phyloP scores from a whole-genome alignment of 2,329 filamentous ascomycete species.

The Phaeosphaeriaceae sp. region DNA sequence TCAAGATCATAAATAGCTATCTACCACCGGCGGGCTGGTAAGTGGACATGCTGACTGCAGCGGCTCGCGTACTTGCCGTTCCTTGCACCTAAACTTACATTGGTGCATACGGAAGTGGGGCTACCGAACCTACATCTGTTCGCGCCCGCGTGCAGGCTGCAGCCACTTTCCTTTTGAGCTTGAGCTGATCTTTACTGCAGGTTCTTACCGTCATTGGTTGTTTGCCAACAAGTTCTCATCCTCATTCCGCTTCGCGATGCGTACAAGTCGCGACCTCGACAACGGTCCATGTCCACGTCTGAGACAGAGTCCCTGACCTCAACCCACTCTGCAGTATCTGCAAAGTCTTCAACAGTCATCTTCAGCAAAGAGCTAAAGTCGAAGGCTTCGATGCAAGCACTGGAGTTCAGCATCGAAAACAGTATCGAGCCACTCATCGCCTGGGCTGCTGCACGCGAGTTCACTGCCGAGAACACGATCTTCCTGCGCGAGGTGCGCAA shows the following conservation, averaged over 20 bases:
- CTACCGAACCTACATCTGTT: constrained; percentile 8
- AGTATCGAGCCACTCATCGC: constrained; percentile 46
- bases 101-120: constrained; percentile 1
- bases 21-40: constrained; percentile 48
- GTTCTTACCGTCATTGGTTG: constrained; percentile 47
- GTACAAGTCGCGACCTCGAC: constrained; percentile 26
- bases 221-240: constrained; percentile 48
- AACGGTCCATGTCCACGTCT: constrained; percentile 26
- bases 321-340: constrained; percentile 24
- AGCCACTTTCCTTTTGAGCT: not conserved
- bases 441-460: constrained; percentile 46
- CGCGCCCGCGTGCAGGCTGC: not conserved
- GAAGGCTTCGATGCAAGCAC: constrained; percentile 47
- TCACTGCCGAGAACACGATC: constrained; percentile 49
- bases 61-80: not conserved
- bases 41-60: constrained; percentile 15
- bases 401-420: constrained; percentile 45
- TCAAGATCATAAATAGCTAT: constrained; percentile 37
- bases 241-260: constrained; percentile 45
- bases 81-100: not conserved
- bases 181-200: constrained; percentile 17
- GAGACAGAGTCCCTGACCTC: constrained; percentile 39
- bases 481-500: constrained; percentile 50
- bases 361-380: constrained; percentile 39
- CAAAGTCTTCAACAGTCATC: constrained; percentile 31